These are phyloP conservation scores for Fonsecaea monophora DNA, from an alignment of 2,329 filamentous ascomycete species.

Conservation along the genomic window DNA sequence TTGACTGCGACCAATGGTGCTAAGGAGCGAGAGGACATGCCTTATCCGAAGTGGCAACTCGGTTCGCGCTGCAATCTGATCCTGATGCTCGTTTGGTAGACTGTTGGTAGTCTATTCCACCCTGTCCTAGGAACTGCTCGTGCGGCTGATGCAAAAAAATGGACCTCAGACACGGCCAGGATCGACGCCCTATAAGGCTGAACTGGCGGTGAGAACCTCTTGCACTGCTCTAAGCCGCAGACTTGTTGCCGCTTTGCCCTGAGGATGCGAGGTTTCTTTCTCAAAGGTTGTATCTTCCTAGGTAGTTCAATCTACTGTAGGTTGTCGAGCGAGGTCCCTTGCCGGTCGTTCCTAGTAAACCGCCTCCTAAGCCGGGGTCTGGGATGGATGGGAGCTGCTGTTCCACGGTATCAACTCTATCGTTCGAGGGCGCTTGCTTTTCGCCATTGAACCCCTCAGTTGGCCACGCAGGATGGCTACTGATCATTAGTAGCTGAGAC, in stretches of 20 bases:
- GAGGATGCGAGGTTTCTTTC: not conserved
- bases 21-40: not conserved
- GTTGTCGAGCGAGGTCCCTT: not conserved
- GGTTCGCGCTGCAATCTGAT: not conserved
- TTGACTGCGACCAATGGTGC: not conserved
- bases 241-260: not conserved
- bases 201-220: not conserved
- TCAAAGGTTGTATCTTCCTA: not conserved
- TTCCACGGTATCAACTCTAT: not conserved
- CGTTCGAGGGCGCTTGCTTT: not conserved
- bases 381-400: not conserved
- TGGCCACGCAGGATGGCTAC: not conserved
- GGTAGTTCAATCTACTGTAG: not conserved
- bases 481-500: not conserved
- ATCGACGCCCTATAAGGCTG: slow-evolving; percentile 3
- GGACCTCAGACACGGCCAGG: not conserved
- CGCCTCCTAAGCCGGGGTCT: not conserved
- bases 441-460: not conserved
- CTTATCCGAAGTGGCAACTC: not conserved
- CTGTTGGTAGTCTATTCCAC: not conserved
- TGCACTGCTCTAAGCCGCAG: not conserved
- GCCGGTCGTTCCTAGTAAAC: not conserved
- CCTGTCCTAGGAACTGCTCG: not conserved
- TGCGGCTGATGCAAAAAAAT: not conserved
- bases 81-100: slow-evolving; percentile 1